Conservation (phyloP, 1,284 basidiomycete species). For the Polyporus tsugae region DNA sequence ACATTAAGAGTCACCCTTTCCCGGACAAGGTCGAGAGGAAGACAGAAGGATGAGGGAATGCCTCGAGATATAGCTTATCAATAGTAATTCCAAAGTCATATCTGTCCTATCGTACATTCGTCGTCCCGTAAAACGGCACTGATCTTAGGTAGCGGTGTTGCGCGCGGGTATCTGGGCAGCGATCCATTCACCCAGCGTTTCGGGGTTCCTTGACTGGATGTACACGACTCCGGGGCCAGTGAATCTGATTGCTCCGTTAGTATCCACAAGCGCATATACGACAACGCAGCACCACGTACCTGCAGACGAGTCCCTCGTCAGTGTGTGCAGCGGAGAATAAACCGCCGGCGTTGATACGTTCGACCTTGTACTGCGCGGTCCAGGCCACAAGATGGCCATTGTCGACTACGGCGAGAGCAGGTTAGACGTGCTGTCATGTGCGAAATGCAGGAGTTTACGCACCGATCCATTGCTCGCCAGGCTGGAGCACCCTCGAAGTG, state of each 20-base stretch:
- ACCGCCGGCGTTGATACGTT: slow-evolving; percentile 43
- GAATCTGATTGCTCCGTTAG: slow-evolving; percentile 34
- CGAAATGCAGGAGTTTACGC: slow-evolving; percentile 5
- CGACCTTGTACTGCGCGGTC: slow-evolving; percentile 44
- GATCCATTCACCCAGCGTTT: slow-evolving; percentile 42
- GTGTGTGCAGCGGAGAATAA: slow-evolving; percentile 40
- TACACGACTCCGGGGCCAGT: slow-evolving; percentile 45
- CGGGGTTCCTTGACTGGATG: slow-evolving; percentile 44
- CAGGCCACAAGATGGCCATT: slow-evolving; percentile 46
- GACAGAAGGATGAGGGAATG: too few relatives aligned
- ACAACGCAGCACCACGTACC: slow-evolving; percentile 29
- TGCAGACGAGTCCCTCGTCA: slow-evolving; percentile 45
- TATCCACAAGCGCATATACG: neutral
- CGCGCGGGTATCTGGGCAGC: slow-evolving; percentile 36
- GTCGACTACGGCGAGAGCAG: slow-evolving; percentile 35
- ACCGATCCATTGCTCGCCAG: slow-evolving; percentile 46
- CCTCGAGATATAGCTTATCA: too few relatives aligned
- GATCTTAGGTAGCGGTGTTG: neutral
- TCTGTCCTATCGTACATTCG: neutral
- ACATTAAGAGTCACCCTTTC: neutral
- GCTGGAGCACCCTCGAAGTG: slow-evolving; percentile 39
- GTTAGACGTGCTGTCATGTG: neutral
- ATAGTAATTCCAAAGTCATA: too few relatives aligned
- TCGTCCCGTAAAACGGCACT: neutral
- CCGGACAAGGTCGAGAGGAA: too few relatives aligned